A percentile compares a stretch with the other conserved stretches of the same genome.
phyloP scores from a whole-genome alignment of 2,329 filamentous ascomycete genomes.

The Neoscytalidium dimidiatum region DNA sequence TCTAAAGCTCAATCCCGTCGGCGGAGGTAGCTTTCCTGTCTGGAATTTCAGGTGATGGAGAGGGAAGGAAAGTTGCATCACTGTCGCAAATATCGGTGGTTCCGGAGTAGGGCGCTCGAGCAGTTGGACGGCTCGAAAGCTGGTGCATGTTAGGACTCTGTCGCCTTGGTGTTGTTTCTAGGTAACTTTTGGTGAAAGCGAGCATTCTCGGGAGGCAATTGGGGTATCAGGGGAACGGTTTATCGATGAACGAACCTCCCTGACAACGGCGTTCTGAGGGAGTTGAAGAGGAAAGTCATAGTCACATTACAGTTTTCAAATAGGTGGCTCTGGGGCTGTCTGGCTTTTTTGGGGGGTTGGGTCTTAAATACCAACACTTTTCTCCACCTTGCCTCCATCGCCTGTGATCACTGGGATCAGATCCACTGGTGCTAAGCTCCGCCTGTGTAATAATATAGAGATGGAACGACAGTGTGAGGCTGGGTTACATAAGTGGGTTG shows the following conservation, averaged over 20 bases:
- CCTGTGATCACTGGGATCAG: too few species aligned
- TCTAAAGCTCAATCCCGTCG: slow-evolving; percentile 45
- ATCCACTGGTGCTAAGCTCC: too few species aligned
- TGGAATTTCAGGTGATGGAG: slow-evolving; percentile 41
- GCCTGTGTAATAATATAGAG: too few species aligned
- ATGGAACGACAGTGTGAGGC: too few species aligned
- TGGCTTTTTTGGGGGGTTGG: not conserved
- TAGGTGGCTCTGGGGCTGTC: too few species aligned
- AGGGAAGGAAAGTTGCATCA: too few species aligned
- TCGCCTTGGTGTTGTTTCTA: not conserved
- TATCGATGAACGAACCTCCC: too few species aligned
- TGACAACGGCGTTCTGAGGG: not conserved
- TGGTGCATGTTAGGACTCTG: not conserved
- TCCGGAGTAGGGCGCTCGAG: slow-evolving; percentile 62
- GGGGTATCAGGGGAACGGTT: not conserved
- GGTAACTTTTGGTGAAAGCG: not conserved
- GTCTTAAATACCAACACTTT: not conserved
- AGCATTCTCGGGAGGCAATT: not conserved
- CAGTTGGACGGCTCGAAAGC: too few species aligned
- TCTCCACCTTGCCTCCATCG: not conserved
- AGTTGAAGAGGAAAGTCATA: not conserved
- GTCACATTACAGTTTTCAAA: too few species aligned
- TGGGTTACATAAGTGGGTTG: too few species aligned
- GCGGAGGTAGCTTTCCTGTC: slow-evolving; percentile 36
- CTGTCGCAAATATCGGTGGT: too few species aligned